A percentile compares a stretch with the other conserved stretches of the same genome.
Evolutionary conservation across 495 filamentous ascomycete species (phyloP).

Genomic region (Achaetomiella virescens): DNA sequence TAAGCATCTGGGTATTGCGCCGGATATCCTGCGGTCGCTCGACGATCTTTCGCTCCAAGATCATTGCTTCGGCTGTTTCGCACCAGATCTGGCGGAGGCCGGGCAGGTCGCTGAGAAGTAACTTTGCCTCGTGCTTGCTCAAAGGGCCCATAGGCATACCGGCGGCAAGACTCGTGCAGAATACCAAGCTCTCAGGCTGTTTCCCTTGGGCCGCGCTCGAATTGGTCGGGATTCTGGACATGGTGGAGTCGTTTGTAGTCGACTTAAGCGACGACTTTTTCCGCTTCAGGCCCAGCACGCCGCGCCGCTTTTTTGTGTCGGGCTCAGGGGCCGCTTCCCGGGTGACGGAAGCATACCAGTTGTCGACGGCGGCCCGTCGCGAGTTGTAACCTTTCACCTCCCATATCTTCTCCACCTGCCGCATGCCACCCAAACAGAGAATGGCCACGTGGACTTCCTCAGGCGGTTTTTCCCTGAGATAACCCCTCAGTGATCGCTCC

Average conservation of each 20-base stretch:
- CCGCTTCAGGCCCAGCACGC: slow-evolving; percentile 41
- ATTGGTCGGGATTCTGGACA: neutral
- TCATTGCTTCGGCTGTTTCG: slow-evolving; percentile 49
- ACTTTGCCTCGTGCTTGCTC: slow-evolving; percentile 39
- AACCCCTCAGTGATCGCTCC: slow-evolving; percentile 51
- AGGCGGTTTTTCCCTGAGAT: slow-evolving; percentile 47
- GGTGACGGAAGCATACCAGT: slow-evolving; percentile 45
- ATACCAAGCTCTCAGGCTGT: slow-evolving; percentile 36
- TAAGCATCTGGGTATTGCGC: slow-evolving; percentile 45
- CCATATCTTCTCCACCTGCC: slow-evolving; percentile 51
- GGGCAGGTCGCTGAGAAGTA: slow-evolving; percentile 45
- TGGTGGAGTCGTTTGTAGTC: slow-evolving; percentile 1
- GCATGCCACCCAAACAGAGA: slow-evolving; percentile 48
- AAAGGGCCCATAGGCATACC: slow-evolving; percentile 50
- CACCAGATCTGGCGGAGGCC: slow-evolving; percentile 46
- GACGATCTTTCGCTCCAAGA: slow-evolving; percentile 49
- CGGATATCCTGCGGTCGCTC: slow-evolving; percentile 46
- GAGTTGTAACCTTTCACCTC: slow-evolving; percentile 54
- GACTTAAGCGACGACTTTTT: slow-evolving; percentile 42
- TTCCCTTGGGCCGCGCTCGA: slow-evolving; percentile 5
- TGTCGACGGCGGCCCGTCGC: slow-evolving; percentile 46
- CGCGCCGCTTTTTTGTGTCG: slow-evolving; percentile 39
- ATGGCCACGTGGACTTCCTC: slow-evolving; percentile 52
- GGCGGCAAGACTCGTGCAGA: slow-evolving; percentile 45
- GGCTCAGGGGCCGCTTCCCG: slow-evolving; percentile 34